Percentiles rank a stretch among this genome's conserved stretches.
phyloP scores from a whole-genome alignment of 108 stramenopile genomes.

The Thalassiosira profunda region DNA sequence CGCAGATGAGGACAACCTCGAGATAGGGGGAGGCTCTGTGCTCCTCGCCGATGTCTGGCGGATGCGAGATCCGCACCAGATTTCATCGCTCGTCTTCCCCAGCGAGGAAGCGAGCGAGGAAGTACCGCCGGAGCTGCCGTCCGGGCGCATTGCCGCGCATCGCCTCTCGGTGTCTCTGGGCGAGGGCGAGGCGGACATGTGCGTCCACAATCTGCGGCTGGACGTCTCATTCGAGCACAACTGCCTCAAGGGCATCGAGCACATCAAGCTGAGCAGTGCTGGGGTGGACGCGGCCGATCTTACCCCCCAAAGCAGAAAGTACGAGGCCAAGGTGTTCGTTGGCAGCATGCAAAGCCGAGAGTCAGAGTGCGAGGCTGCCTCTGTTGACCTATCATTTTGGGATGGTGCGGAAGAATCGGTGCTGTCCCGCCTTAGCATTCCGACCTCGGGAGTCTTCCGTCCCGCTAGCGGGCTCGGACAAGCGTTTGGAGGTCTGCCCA shows the following conservation, averaged over 20 bases:
- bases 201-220: slow-evolving; percentile 20
- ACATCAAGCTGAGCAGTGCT: slow-evolving; percentile 1
- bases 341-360: neutral
- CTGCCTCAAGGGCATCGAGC: slow-evolving; percentile 11
- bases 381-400: slow-evolving; percentile 11
- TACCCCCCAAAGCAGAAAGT: neutral
- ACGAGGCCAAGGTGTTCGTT: slow-evolving; percentile 19
- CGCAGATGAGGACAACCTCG: neutral
- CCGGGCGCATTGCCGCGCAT: too few species aligned
- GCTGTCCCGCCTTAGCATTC: slow-evolving; percentile 19
- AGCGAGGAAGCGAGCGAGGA: too few species aligned
- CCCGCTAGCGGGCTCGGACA: slow-evolving; percentile 26
- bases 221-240: slow-evolving; percentile 13
- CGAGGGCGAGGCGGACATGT: too few species aligned
- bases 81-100: too few species aligned
- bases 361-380: slow-evolving; percentile 13
- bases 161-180: too few species aligned
- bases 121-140: too few species aligned
- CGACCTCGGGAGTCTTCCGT: slow-evolving; percentile 24
- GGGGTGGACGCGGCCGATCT: too few species aligned
- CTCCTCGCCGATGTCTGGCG: too few species aligned
- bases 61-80: too few species aligned
- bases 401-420: slow-evolving; percentile 28
- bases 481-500: slow-evolving; percentile 16
- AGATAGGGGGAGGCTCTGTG: too few species aligned